Percentiles rank a stretch among this genome's conserved stretches.
These are phyloP conservation scores for Periconia digitata DNA, from an alignment of 2,329 filamentous ascomycete genomes.

Conservation along the genomic window DNA sequence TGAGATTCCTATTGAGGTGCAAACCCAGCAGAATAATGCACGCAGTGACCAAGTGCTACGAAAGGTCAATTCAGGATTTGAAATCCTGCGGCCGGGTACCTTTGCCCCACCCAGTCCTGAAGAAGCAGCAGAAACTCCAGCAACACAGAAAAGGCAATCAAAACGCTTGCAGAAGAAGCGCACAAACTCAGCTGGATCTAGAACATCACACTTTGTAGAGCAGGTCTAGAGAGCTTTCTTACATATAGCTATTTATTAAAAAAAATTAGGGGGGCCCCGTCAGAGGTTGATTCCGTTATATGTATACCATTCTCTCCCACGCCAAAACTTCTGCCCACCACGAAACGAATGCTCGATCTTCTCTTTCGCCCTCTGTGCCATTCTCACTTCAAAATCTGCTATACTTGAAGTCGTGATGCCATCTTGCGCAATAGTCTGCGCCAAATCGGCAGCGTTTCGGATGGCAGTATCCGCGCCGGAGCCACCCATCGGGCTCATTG, in stretches of 20 bases:
- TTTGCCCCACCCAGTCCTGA: slow-evolving; percentile 33
- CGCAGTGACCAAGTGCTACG: slow-evolving; percentile 34
- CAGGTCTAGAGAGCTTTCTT: slow-evolving; percentile 27
- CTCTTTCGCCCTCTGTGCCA: slow-evolving; percentile 20
- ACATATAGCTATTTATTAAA: not conserved
- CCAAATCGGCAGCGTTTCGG: slow-evolving; percentile 36
- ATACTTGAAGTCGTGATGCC: slow-evolving; percentile 15
- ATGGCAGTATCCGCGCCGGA: slow-evolving; percentile 46
- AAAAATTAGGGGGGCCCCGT: too few species aligned
- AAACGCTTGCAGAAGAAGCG: slow-evolving; percentile 49
- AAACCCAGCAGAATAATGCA: slow-evolving; percentile 26
- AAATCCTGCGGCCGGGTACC: slow-evolving; percentile 44
- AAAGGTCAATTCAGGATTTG: slow-evolving; percentile 47
- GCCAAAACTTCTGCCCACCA: slow-evolving; percentile 13
- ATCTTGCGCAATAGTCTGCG: slow-evolving; percentile 27
- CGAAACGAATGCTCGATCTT: slow-evolving; percentile 16
- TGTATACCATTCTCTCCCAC: slow-evolving; percentile 13
- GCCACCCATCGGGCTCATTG: slow-evolving; percentile 45
- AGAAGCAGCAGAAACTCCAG: slow-evolving; percentile 27
- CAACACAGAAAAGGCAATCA: slow-evolving; percentile 37
- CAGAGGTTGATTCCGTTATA: slow-evolving; percentile 5
- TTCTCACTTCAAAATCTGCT: slow-evolving; percentile 22
- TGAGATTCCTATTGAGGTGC: slow-evolving; percentile 31
- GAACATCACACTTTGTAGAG: slow-evolving; percentile 40
- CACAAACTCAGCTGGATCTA: slow-evolving; percentile 30